Evolutionary conservation across 2,329 filamentous ascomycete genomes (phyloP).

Genomic region (Seiridium cupressi): DNA sequence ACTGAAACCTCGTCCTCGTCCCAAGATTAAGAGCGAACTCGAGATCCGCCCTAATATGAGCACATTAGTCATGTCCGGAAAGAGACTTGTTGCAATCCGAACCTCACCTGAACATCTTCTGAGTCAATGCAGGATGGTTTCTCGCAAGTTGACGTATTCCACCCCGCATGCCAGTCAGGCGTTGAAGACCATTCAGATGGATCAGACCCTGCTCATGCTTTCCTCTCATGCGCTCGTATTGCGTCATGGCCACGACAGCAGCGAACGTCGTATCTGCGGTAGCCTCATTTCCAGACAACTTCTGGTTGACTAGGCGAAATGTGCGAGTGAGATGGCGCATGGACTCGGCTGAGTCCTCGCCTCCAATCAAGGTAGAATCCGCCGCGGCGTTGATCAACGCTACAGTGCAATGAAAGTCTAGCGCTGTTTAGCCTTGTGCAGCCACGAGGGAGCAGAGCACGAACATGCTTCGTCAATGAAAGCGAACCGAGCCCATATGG

Average conservation of each 20-base stretch:
- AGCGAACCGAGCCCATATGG: conserved; percentile 22
- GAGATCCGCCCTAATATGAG: conserved; percentile 17
- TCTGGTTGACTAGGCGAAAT: conserved; percentile 26
- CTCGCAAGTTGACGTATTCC: conserved; percentile 19
- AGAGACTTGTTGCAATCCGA: not conserved
- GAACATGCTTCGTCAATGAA: conserved; percentile 30
- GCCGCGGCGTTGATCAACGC: conserved; percentile 17
- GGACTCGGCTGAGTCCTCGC: conserved; percentile 13
- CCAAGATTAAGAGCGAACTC: conserved; percentile 22
- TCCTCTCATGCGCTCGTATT: conserved; percentile 21
- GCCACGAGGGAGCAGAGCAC: not conserved
- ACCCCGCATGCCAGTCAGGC: conserved; percentile 28
- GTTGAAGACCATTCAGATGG: conserved; percentile 27
- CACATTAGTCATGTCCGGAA: not conserved
- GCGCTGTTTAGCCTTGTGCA: not conserved
- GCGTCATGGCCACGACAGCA: conserved; percentile 23
- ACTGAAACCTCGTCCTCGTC: conserved; percentile 13
- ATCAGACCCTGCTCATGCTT: conserved; percentile 19
- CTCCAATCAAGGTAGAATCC: not conserved
- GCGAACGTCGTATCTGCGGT: conserved; percentile 25
- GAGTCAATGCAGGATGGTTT: conserved; percentile 14
- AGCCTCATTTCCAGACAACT: conserved; percentile 20
- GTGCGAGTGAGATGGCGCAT: conserved; percentile 22
- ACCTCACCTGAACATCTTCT: conserved; percentile 16
- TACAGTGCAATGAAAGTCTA: conserved; percentile 25